Percentiles rank a stretch among this genome's conserved stretches.
These are phyloP conservation scores for Rhododendron williamsianum DNA, from an alignment of 148 eudicot genomes.

Conservation along the genomic window DNA sequence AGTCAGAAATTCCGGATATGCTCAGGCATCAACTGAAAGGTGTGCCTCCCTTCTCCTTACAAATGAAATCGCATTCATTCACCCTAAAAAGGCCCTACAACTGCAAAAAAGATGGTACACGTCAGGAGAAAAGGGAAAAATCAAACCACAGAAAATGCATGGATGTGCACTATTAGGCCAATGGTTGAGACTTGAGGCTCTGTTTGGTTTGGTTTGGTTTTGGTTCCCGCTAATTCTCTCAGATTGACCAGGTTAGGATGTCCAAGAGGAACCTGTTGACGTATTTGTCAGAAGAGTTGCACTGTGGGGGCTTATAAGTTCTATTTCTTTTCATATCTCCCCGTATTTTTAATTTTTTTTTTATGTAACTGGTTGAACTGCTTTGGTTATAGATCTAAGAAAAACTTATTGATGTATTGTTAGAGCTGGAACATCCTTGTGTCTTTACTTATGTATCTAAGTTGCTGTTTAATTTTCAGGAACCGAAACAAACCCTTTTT, in stretches of 20 bases:
- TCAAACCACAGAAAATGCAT: background rate
- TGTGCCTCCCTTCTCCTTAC: background rate
- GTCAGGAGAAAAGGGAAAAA: background rate
- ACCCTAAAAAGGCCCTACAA: background rate
- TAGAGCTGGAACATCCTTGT: background rate
- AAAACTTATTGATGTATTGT: background rate
- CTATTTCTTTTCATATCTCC: background rate
- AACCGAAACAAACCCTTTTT: slow-evolving; percentile 79
- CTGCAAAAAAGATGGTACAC: background rate
- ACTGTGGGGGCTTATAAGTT: background rate
- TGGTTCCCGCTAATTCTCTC: background rate
- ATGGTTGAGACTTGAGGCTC: background rate
- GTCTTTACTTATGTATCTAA: background rate
- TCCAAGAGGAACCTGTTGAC: background rate
- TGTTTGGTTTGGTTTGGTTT: background rate
- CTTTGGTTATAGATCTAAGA: background rate
- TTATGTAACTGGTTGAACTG: background rate
- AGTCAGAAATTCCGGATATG: background rate
- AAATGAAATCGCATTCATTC: background rate
- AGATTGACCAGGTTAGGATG: background rate
- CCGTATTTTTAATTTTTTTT: background rate
- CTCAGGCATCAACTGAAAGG: background rate
- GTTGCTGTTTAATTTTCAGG: slow-evolving; percentile 35
- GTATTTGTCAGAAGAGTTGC: background rate
- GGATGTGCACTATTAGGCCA: background rate